Evolutionary conservation across 1,284 basidiomycete species (phyloP), one percentile per base, ranked within the genome.

Genomic region (Ganoderma meredithae): DNA sequence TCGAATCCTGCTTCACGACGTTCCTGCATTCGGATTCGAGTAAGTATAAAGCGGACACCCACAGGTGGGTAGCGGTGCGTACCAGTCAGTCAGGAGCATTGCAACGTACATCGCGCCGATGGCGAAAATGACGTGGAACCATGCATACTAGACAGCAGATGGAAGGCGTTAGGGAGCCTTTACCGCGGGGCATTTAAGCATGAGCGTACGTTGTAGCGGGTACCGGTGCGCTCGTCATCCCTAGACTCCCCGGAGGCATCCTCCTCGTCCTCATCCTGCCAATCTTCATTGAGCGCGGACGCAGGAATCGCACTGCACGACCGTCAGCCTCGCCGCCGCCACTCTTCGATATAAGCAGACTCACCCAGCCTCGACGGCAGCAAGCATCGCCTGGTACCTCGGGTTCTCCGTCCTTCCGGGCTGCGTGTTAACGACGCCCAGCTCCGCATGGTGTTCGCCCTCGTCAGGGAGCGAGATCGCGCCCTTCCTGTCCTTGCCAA

Each of bases 71-170:
- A 31, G 27, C 27, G 27, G 27, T 31, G 27, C 92, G 71, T 80
- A 95, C 97, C 98, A 99, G 81, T 99, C 97, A 1, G 98, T 99
- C 70, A 99, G 83, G n/a, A 99, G 85, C 88, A 98, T 98, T 0
- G 95, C 96, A 47, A 98, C 96, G 81, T 99, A 99, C 96, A 99
- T 99, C 19, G 95, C 87, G 22, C 92, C 98, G 73, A 99, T 93
- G 60, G 94, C 91, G 79, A 99, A 99, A 77, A 99, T 98, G 79
- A 98, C 83, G 80, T 99, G 97, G 90, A 99, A 99, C 93, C 96
- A 99, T 19, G 95, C 90, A 79, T 99, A 99, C 95, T 96, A 73
- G 1, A 19, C 17, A 12, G 2, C 3, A 22, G 22, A 55, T 7
- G 1, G 12, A 40, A 27, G 19, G 36, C 15, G 36, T 27, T 15